Evolutionary conservation across 140 eudicot genomes (phyloP).

Genomic region (Erigeron philadelphicus): DNA sequence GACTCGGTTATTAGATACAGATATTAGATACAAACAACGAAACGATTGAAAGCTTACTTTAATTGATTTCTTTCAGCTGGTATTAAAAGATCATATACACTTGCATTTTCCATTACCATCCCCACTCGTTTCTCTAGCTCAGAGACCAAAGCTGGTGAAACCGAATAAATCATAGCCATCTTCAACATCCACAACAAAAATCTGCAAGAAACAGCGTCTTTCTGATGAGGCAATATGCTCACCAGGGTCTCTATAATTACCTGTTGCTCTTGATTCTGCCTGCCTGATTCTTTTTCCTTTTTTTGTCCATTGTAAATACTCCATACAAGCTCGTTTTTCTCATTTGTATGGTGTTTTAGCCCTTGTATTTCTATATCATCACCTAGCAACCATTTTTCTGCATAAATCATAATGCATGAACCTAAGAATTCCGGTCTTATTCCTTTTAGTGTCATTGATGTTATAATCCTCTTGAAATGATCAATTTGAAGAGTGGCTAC

Average conservation of each 20-base stretch:
- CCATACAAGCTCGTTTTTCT: conserved; percentile 46
- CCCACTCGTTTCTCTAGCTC: conserved; percentile 80
- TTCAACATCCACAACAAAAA: conserved; percentile 66
- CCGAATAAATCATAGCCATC: conserved; percentile 54
- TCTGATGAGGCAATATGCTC: conserved; percentile 57
- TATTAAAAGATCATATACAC: conserved; percentile 56
- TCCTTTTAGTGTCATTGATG: conserved; percentile 49
- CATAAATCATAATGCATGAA: conserved; percentile 57
- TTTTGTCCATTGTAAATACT: conserved; percentile 39
- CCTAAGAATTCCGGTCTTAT: conserved; percentile 50
- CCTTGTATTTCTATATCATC: conserved; percentile 31
- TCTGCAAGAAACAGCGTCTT: conserved; percentile 59
- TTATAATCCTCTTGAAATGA: conserved; percentile 50
- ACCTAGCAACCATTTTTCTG: conserved; percentile 57
- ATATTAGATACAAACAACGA: neutral
- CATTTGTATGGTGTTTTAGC: neutral
- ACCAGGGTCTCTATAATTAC: conserved; percentile 52
- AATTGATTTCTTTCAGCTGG: conserved; percentile 50
- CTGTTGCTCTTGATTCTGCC: conserved; percentile 39
- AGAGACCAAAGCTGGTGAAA: conserved; percentile 56
- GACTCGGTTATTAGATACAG: no score
- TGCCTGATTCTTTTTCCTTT: conserved; percentile 24
- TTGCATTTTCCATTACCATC: conserved; percentile 56
- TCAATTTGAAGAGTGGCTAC: conserved; percentile 51
- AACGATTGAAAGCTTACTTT: conserved; percentile 35